phyloP scores from a whole-genome alignment of 805 yeast species.

The Vanderwaltozyma yarrowii region DNA sequence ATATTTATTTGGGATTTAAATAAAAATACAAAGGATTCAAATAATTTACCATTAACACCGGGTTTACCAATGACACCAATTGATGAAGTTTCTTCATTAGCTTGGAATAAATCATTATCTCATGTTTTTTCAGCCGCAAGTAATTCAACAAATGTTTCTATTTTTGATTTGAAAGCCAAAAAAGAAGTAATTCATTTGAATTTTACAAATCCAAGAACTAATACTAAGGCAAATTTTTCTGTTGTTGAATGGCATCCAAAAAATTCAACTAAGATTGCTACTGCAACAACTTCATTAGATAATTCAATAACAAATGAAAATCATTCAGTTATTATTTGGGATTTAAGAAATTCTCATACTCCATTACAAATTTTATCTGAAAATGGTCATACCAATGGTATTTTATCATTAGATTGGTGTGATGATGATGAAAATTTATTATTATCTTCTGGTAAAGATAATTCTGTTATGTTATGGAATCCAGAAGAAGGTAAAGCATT shows the following conservation, averaged over 20 bases:
- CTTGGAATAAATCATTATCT: conserved; percentile 79
- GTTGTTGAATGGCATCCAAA: conserved; percentile 93
- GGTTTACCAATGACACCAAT: conserved; percentile 70
- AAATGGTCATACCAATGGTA: conserved; percentile 77
- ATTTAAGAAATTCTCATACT: conserved; percentile 83
- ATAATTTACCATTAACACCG: conserved; percentile 42
- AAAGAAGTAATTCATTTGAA: conserved; percentile 81
- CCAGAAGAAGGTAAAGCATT: conserved; percentile 62
- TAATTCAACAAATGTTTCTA: conserved; percentile 65
- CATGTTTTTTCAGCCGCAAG: conserved; percentile 91
- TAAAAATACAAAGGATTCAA: conserved; percentile 35
- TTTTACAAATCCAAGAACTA: conserved; percentile 44
- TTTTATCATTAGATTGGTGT: conserved; percentile 91
- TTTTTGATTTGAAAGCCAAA: conserved; percentile 87
- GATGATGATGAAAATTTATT: conserved; percentile 64
- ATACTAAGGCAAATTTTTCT: conserved; percentile 57
- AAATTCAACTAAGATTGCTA: conserved; percentile 73
- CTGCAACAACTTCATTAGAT: conserved; percentile 53
- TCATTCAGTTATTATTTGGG: conserved; percentile 66
- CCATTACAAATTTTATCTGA: conserved; percentile 56
- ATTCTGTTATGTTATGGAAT: conserved; percentile 82
- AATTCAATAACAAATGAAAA: conserved; percentile 36
- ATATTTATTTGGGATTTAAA: conserved; percentile 83
- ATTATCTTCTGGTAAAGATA: conserved; percentile 89
- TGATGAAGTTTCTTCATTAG: conserved; percentile 69